A percentile compares a stretch with the other conserved stretches of the same genome.
Evolutionary conservation across 2,329 filamentous ascomycete genomes (phyloP).

Genomic region (Aspergillus eucalypticola): DNA sequence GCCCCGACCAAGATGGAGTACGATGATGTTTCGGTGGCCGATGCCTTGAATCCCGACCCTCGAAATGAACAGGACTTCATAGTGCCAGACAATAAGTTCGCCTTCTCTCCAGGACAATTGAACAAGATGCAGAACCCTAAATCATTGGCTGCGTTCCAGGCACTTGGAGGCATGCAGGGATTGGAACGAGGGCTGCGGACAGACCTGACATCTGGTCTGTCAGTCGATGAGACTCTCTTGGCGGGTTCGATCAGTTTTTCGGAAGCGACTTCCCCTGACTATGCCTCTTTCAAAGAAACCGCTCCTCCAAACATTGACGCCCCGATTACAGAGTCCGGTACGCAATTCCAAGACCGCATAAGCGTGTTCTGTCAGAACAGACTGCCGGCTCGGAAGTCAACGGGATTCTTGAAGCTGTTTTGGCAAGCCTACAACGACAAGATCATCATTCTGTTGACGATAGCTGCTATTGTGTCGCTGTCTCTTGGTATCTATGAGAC

Average conservation of each 20-base stretch:
- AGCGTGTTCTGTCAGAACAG: constrained; percentile 62
- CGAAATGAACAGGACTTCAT: constrained; percentile 75
- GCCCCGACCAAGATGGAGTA: constrained; percentile 28
- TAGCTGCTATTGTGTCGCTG: constrained; percentile 68
- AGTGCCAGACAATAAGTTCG: constrained; percentile 79
- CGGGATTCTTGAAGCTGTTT: constrained; percentile 60
- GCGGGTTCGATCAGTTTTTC: constrained; percentile 70
- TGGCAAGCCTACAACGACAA: constrained; percentile 75
- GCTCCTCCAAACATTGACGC: constrained; percentile 3
- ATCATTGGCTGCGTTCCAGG: constrained; percentile 77
- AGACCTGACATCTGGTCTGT: constrained; percentile 71
- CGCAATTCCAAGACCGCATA: constrained; percentile 57
- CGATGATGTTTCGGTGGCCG: constrained; percentile 43
- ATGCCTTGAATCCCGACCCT: constrained; percentile 72
- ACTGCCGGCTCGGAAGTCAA: constrained; percentile 64
- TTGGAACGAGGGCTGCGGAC: constrained; percentile 77
- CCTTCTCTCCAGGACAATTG: constrained; percentile 74
- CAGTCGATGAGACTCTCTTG: constrained; percentile 69
- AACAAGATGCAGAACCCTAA: constrained; percentile 90
- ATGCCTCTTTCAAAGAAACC: constrained; percentile 10
- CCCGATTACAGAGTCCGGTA: constrained; percentile 17
- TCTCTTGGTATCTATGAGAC: constrained; percentile 70
- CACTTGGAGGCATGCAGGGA: constrained; percentile 73
- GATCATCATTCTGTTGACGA: constrained; percentile 68
- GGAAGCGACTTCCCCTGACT: constrained; percentile 55